A percentile compares a stretch with the other conserved stretches of the same genome.
phyloP scores from a whole-genome alignment of 164 flowering plant species.

The Amborella trichopoda region DNA sequence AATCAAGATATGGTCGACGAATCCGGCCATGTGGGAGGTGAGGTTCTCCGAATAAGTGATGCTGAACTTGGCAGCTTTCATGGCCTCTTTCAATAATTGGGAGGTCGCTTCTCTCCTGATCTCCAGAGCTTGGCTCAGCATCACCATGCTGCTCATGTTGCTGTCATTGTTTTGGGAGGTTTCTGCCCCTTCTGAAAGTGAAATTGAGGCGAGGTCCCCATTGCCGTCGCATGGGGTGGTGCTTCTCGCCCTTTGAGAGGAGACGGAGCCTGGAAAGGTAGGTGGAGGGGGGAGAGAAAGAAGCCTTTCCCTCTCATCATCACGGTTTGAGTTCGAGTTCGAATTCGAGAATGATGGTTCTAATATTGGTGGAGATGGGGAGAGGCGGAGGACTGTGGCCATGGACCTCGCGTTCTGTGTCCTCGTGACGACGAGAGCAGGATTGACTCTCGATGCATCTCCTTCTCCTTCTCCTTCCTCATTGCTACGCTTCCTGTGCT shows the following conservation, averaged over 20 bases:
- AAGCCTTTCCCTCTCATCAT: slow-evolving; percentile 12
- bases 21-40: slow-evolving; percentile 28
- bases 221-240: not conserved
- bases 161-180: not conserved
- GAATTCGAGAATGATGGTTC: slow-evolving; percentile 1
- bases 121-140: slow-evolving; percentile 56
- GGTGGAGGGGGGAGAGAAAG: slow-evolving; percentile 29
- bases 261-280: slow-evolving; percentile 60
- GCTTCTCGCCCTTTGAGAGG: slow-evolving; percentile 6
- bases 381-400: slow-evolving; percentile 28
- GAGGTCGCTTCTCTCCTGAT: slow-evolving; percentile 53
- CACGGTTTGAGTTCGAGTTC: not conserved
- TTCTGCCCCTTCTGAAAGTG: slow-evolving; percentile 7
- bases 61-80: slow-evolving; percentile 62
- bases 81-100: slow-evolving; percentile 48
- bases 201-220: slow-evolving; percentile 20
- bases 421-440: no score
- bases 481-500: no score
- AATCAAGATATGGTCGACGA: slow-evolving; percentile 67
- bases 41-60: slow-evolving; percentile 63
- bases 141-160: slow-evolving; percentile 19
- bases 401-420: slow-evolving; percentile 59
- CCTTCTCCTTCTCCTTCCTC: no score
- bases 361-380: slow-evolving; percentile 7
- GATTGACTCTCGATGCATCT: no score